Base-by-base conservation (phyloP, 495 filamentous ascomycete species). In the Platismatia glauca region DNA sequence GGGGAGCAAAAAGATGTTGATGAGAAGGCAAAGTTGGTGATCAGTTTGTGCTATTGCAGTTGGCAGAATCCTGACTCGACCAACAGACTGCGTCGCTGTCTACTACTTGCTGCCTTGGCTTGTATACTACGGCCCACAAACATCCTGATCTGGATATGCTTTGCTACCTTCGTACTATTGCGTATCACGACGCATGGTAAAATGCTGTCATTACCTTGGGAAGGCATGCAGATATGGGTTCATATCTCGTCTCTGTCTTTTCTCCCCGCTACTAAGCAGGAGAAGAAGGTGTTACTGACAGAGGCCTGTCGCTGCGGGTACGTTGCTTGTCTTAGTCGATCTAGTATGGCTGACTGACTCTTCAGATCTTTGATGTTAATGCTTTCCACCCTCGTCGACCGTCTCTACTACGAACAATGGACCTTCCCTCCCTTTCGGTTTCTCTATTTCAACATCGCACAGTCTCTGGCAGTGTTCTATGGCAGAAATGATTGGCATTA, bases 71-170 rank as follows among this genome's bases (percentile, higher is more conserved):
- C 60, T 55, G 35, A 44, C 61, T 55, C 50, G 57, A 39, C 59
- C 39, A 52, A 65, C 62, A 79, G 78, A 46, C 66, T 96, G 12
- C 82, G 89, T 18, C 67, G 82, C 48, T 90, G 87, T 41, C 80
- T 97, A 27, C 70, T 84, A 18, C 76, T 95, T 24, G 91, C 92
- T 34, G 91, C 89, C 2, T 69, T 89, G 57, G 95, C 94, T 0
- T 92, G 89, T 74, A 81, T 97, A 38, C 78, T 99, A 31, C 85
- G 94, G 8, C 95, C 93, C 31, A 99, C 93, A 7, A 97, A 97
- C 70, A 64, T 88, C 43, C 73, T 97, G 48, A 86, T 97, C 63
- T 99, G 94, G 94, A 71, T 85, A 15, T 80, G 76, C 53, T 67
- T 88, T 37, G 76, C 77, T 41, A 63, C 74, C 20, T 73, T 82